Base-by-base conservation (phyloP, 139 green algal genomes). In the Chara braunii region DNA sequence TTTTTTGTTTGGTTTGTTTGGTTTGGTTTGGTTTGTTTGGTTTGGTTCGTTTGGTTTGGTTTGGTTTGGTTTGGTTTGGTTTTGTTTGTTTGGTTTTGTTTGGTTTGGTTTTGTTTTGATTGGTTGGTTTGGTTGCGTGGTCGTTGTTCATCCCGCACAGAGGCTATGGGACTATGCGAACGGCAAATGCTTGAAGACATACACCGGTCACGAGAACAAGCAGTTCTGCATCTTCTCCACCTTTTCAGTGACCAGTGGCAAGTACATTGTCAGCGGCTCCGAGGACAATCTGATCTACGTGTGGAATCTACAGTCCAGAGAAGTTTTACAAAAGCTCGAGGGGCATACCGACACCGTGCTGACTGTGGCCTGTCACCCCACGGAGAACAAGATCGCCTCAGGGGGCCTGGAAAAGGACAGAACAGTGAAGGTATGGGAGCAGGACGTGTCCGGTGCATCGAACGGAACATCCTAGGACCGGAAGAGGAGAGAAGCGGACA, bases 221-320 rank as follows among this genome's bases (percentile, higher is more conserved):
- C 50, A 65, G 31, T 78, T 68, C 59, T 85, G 74, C 77, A 64
- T 78, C 28, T 64, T 81, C 52, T 74, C 79, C 5, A 54, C 55
- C 48, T 79, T 80, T 51, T 80, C 61, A 6, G 42, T 75, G 12
- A 56, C 68, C 24, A 68, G 72, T 8, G 51, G 53, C 37, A 75
- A 73, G 36, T 89, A 79, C 66, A 75, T 97, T 1, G 72, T 92
- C 1, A 82, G 66, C 18, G 90, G 90, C 4, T 89, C 80, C 4
- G 90, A 97, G 51, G 90, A 96, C 74, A 36, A 81, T 30, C 53
- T 53, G 51, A 64, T 95, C 11, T 85, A 75, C 54, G 32, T 90
- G n/a, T 96, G 87, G 80, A 80, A 88, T 43, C 65, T 96, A 8
- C 86, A 89, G 51, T 82, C 40, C 7, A 8, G 58, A n/a, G 8